Conservation (phyloP, 2,329 filamentous ascomycete genomes). For the Teratosphaeria gauchensis region DNA sequence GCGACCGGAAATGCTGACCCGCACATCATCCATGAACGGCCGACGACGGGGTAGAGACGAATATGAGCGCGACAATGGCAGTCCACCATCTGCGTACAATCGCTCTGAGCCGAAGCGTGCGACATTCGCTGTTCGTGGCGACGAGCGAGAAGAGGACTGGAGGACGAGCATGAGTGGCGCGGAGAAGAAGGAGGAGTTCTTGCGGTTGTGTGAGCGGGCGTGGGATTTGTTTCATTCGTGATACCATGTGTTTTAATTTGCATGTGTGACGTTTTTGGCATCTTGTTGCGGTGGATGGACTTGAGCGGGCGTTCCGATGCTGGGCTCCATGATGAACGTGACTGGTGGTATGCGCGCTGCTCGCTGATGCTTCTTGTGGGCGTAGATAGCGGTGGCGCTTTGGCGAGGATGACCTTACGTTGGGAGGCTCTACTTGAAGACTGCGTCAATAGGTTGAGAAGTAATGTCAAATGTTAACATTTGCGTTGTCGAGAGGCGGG, state of each 20-base stretch:
- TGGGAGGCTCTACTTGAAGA: background rate
- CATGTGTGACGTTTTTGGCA: background rate
- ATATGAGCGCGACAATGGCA: conserved; percentile 80
- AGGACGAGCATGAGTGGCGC: conserved; percentile 73
- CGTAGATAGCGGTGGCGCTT: background rate
- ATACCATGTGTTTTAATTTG: background rate
- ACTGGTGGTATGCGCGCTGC: background rate
- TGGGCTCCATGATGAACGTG: background rate
- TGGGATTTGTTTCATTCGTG: conserved; percentile 97
- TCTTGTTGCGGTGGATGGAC: background rate
- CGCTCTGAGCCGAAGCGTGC: conserved; percentile 51
- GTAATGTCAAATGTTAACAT: background rate
- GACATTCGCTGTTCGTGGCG: conserved; percentile 17
- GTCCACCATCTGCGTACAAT: conserved; percentile 51
- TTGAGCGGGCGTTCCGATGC: background rate
- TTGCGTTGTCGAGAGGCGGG: background rate
- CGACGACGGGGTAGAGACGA: conserved; percentile 76
- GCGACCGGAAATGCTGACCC: conserved; percentile 20
- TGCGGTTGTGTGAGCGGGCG: conserved; percentile 73
- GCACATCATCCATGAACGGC: conserved; percentile 44
- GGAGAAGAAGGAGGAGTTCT: conserved; percentile 89
- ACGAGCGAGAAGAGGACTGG: conserved; percentile 31
- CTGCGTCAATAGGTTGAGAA: background rate
- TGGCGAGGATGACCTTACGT: background rate
- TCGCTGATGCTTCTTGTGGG: background rate